Evolutionary conservation across 495 filamentous ascomycete genomes (phyloP).

Genomic region (Durotheca rogersii): DNA sequence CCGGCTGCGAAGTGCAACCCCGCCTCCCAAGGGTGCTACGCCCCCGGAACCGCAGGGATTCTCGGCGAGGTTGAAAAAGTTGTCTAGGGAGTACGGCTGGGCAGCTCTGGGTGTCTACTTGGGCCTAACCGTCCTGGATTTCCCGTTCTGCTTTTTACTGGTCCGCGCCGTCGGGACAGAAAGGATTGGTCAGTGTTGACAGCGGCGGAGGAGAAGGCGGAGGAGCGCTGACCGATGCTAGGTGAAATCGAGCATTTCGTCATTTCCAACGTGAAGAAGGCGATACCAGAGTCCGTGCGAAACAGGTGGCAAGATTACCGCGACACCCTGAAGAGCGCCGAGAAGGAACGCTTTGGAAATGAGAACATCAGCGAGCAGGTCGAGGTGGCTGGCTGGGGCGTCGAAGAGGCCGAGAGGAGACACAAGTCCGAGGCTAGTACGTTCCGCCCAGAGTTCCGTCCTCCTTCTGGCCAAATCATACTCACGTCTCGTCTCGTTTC

Average conservation of each 20-base stretch:
- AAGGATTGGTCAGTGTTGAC: conserved; percentile 62
- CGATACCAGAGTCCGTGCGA: conserved; percentile 54
- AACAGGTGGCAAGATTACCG: conserved; percentile 45
- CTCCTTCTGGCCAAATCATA: background rate
- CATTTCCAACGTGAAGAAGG: conserved; percentile 46
- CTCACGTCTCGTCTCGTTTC: conserved; percentile 18
- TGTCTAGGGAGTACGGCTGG: conserved; percentile 96
- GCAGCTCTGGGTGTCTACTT: conserved; percentile 90
- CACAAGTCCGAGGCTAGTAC: conserved; percentile 56
- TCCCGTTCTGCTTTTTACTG: conserved; percentile 90
- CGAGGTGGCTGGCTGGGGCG: conserved; percentile 52
- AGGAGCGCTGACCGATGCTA: conserved; percentile 25
- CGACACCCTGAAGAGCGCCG: conserved; percentile 36
- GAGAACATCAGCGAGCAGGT: conserved; percentile 37
- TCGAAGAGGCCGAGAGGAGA: conserved; percentile 51
- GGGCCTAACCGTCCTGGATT: conserved; percentile 77
- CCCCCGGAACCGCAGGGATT: conserved; percentile 54
- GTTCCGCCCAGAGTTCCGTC: conserved; percentile 24
- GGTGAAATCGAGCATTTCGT: conserved; percentile 53
- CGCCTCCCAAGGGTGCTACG: conserved; percentile 18
- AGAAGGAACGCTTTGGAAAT: conserved; percentile 32
- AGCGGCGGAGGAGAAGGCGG: conserved; percentile 51
- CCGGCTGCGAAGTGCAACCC: conserved; percentile 31
- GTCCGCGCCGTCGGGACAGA: conserved; percentile 83
- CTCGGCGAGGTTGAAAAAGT: conserved; percentile 69